A percentile compares a stretch with the other conserved stretches of the same genome.
phyloP scores from a whole-genome alignment of 176 grass and related monocot genomes.

The Ampelocalamus luodianensis region DNA sequence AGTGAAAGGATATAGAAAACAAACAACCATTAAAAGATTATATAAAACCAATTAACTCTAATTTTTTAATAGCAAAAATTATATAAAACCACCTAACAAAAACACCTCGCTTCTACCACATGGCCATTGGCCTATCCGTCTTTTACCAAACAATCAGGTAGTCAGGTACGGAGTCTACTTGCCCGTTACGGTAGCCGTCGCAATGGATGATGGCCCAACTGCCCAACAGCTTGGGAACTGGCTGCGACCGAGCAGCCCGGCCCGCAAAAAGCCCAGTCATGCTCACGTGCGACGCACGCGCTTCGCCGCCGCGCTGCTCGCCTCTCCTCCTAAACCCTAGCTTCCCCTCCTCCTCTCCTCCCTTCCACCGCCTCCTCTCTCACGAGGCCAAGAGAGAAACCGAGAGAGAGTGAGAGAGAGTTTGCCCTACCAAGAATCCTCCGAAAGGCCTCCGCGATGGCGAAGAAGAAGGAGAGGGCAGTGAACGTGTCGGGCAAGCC shows the following conservation, averaged over 20 bases:
- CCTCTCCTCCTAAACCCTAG: constrained; percentile 47
- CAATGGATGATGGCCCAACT: no score
- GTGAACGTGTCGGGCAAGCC: constrained; percentile 93
- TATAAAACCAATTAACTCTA: no score
- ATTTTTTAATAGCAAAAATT: no score
- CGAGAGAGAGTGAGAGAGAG: background rate
- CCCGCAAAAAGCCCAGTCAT: background rate
- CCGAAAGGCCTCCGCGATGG: constrained; percentile 33
- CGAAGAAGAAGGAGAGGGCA: constrained; percentile 86
- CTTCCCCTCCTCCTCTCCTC: background rate
- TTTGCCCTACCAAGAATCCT: background rate
- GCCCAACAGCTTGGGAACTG: no score
- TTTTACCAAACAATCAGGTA: no score
- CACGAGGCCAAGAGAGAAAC: background rate
- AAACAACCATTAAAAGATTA: no score
- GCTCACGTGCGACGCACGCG: constrained; percentile 2
- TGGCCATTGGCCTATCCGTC: no score
- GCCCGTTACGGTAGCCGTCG: no score
- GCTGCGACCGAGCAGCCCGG: background rate
- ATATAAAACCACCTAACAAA: no score
- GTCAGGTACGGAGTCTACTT: no score
- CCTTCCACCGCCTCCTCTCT: background rate
- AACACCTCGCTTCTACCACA: no score
- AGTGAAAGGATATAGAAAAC: no score
- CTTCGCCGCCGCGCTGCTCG: background rate